These are phyloP conservation scores for Quercus alba DNA, from an alignment of 306 rosid species.

Conservation along the genomic window DNA sequence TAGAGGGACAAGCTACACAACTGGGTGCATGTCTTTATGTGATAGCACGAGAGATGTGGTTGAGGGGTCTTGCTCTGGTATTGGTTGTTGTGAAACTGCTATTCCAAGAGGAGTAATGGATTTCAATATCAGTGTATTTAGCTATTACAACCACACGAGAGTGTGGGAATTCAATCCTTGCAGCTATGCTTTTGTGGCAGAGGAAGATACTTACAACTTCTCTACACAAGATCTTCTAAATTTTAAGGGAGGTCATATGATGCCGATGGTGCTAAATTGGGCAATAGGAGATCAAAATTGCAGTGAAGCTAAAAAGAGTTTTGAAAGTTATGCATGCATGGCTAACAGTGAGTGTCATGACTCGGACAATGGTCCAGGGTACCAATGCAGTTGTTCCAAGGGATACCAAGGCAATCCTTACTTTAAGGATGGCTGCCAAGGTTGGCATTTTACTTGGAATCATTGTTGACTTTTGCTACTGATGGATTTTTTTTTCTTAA, in stretches of 20 bases:
- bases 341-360: slow-evolving; percentile 13
- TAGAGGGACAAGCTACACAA: background rate
- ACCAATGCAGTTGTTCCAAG: slow-evolving; percentile 17
- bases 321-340: slow-evolving; percentile 4
- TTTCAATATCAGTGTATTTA: accelerated
- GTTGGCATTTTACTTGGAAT: background rate
- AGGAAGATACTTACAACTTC: slow-evolving; percentile 22
- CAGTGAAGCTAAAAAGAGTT: background rate
- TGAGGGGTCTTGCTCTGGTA: slow-evolving; percentile 1
- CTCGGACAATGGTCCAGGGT: slow-evolving; percentile 15
- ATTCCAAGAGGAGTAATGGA: background rate
- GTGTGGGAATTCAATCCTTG: background rate
- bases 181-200: slow-evolving; percentile 20
- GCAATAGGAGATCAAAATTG: slow-evolving; percentile 20
- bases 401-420: too few species aligned
- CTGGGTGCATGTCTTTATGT: slow-evolving; percentile 13
- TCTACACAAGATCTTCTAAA: background rate
- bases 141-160: background rate
- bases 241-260: accelerated
- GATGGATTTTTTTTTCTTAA: too few species aligned
- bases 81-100: slow-evolving; percentile 20
- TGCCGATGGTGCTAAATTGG: slow-evolving; percentile 42
- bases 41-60: background rate
- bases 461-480: too few species aligned
- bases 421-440: too few species aligned